phyloP scores from a whole-genome alignment of 768 basidiomycete species.

The Mycena rosella region DNA sequence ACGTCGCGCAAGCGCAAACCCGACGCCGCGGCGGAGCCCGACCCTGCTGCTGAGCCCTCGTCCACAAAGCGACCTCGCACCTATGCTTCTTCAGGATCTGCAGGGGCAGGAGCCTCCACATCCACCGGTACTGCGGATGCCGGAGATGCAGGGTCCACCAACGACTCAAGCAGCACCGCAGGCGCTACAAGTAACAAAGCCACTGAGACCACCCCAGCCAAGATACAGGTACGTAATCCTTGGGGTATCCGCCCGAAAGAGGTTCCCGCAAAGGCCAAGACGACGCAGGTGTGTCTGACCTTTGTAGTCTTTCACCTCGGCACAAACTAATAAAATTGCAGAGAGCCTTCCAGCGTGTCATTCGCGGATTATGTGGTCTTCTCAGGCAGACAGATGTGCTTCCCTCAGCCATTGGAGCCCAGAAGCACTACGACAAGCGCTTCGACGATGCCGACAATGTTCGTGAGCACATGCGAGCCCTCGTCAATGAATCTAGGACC shows the following conservation, averaged over 20 bases:
- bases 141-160: background rate
- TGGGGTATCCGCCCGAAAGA: conserved; percentile 13
- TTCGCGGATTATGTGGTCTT: conserved; percentile 4
- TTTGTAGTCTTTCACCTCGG: background rate
- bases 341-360: conserved; percentile 15
- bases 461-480: background rate
- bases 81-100: background rate
- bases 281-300: conserved; percentile 1
- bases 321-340: conserved; percentile 10
- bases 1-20: background rate
- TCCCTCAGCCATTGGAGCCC: conserved; percentile 1
- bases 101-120: background rate
- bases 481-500: conserved; percentile 6
- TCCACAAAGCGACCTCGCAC: conserved; percentile 7
- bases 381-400: conserved; percentile 8
- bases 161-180: background rate
- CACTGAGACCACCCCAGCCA: background rate
- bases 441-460: conserved; percentile 6
- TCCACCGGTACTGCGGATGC: conserved; percentile 5
- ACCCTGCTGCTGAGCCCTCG: background rate
- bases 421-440: conserved; percentile 21
- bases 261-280: background rate
- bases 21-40: background rate
- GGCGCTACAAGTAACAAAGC: background rate
- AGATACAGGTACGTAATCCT: conserved; percentile 8